Evolutionary conservation across 2,329 filamentous ascomycete species (phyloP), one percentile per base, ranked within the genome.

Genomic region (Penicillium fuscoglaucum): DNA sequence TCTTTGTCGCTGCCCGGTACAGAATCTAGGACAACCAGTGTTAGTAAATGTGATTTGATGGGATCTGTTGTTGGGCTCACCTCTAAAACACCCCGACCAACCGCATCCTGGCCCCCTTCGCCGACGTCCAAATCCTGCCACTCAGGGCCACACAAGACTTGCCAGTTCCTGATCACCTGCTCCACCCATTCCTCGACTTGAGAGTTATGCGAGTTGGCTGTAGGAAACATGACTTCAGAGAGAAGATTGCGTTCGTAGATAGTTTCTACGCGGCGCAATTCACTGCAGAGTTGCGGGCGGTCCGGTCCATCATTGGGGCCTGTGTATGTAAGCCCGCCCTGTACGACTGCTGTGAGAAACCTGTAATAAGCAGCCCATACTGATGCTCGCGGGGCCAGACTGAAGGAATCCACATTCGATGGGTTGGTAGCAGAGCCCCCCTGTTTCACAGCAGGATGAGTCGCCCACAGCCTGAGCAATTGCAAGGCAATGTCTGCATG

Each of bases 1-100:
- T 96, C 74, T 95, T 96, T 10, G 90, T 91, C 8, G 93, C 91
- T 24, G 93, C 91, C 40, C 89, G 89, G 74, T 98, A 99, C 7
- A 99, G 82, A 29, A 92, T 90, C 74, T 95, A 56, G 39, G 17
- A 44, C 52, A 33, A 59, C 40, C n/a, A 51, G 37, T 19, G 52
- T 71, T 48, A 71, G 63, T 50, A 21, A 41, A 37, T 8, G 26
- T 53, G 33, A 41, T 46, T 6, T 37, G 33, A n/a, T 45, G 47
- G 29, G 29, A 43, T 45, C 6, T 39, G 24, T 19, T 19, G 40
- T 10, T 44, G 48, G 45, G 70, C 77, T 67, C 73, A 83, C 82
- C 68, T 87, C 93, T 41, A 99, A 83, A 33, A 96, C 87, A 51
- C 87, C 87, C 54, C 89, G 86, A 62, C 90, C 90, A 19, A 93